Evolutionary conservation across 2,329 filamentous ascomycete genomes (phyloP).

Genomic region (Scytalidium sp.): DNA sequence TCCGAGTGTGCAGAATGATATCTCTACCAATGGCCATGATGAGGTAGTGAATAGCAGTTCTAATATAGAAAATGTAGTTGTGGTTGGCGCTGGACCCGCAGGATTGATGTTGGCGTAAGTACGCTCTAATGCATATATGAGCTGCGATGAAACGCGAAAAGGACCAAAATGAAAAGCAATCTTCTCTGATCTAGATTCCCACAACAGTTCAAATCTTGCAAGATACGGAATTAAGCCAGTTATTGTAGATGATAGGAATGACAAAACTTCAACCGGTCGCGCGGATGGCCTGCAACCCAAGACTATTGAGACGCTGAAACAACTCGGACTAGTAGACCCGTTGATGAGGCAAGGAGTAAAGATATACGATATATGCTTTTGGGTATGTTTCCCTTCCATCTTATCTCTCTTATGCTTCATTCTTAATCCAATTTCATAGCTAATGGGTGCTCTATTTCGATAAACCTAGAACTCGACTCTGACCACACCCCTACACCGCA

Average conservation of each 20-base stretch:
- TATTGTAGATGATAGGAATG: conserved; percentile 66
- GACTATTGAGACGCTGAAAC: conserved; percentile 61
- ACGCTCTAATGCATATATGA: not conserved
- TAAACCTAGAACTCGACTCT: conserved; percentile 17
- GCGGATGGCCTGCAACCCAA: conserved; percentile 62
- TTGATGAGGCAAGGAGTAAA: conserved; percentile 56
- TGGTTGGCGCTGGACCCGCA: conserved; percentile 40
- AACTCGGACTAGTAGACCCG: conserved; percentile 52
- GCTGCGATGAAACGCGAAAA: not conserved
- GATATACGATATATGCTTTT: conserved; percentile 56
- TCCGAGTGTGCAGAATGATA: conserved; percentile 15
- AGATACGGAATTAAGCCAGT: conserved; percentile 64
- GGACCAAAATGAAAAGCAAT: not conserved
- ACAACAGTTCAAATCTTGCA: conserved; percentile 49
- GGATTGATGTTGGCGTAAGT: conserved; percentile 36
- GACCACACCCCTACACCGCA: conserved; percentile 13
- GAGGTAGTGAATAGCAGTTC: not conserved
- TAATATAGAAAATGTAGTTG: conserved; percentile 15
- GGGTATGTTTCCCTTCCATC: conserved; percentile 53
- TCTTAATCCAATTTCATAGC: conserved; percentile 25
- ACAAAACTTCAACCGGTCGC: conserved; percentile 59
- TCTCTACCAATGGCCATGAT: conserved; percentile 6
- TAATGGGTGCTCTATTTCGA: conserved; percentile 54
- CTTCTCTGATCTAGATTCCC: not conserved
- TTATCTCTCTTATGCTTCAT: conserved; percentile 56